A percentile compares a stretch with the other conserved stretches of the same genome.
Evolutionary conservation across 2,329 filamentous ascomycete genomes (phyloP).

Genomic region (Akanthomyces lecanii): DNA sequence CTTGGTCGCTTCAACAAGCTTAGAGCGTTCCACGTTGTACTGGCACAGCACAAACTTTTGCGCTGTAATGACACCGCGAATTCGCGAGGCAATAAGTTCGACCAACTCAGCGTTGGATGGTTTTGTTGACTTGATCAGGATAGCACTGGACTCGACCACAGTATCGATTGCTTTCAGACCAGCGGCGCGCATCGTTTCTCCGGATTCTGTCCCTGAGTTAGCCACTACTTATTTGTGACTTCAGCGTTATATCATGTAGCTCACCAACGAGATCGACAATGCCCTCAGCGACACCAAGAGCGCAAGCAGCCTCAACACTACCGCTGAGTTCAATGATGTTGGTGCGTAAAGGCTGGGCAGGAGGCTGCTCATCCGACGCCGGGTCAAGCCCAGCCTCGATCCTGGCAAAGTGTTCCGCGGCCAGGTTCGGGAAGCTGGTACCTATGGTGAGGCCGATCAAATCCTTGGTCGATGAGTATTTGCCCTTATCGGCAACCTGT

Average conservation of each 20-base stretch:
- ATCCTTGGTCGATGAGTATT: conserved; percentile 64
- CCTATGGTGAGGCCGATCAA: conserved; percentile 90
- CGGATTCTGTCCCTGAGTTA: conserved; percentile 63
- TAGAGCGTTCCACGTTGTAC: conserved; percentile 80
- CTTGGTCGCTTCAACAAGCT: conserved; percentile 61
- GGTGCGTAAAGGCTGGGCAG: conserved; percentile 61
- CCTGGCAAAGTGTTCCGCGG: conserved; percentile 76
- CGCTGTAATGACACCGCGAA: conserved; percentile 90
- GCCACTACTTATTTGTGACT: background rate
- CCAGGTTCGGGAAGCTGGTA: conserved; percentile 87
- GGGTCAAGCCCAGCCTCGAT: conserved; percentile 59
- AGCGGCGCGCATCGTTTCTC: conserved; percentile 95
- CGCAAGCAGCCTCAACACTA: conserved; percentile 95
- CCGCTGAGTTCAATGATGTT: conserved; percentile 93
- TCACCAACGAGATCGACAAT: conserved; percentile 95
- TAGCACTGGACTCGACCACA: conserved; percentile 79
- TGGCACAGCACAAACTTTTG: conserved; percentile 93
- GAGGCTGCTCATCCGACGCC: conserved; percentile 31
- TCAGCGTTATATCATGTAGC: conserved; percentile 31
- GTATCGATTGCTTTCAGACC: conserved; percentile 93
- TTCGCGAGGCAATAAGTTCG: conserved; percentile 78
- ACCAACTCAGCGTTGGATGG: conserved; percentile 78
- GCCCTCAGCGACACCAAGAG: conserved; percentile 89
- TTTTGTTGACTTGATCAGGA: conserved; percentile 85
- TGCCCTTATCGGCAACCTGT: conserved; percentile 87